phyloP scores from a whole-genome alignment of 2,329 filamentous ascomycete genomes.

The Phialocephala subalpina region DNA sequence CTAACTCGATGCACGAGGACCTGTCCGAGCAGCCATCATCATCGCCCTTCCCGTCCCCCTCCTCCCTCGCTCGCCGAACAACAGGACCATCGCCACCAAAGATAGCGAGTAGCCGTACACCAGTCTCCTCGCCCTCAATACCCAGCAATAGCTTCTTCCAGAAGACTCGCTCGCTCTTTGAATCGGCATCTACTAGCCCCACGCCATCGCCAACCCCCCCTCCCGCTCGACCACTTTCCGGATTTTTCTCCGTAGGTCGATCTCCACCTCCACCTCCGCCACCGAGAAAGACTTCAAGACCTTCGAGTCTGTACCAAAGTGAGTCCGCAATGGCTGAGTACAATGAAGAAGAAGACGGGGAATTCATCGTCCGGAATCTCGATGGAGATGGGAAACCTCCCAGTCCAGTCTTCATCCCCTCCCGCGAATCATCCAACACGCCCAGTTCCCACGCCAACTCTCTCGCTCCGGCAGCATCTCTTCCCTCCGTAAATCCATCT shows the following conservation, averaged over 20 bases:
- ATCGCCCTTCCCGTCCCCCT: not conserved
- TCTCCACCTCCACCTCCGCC: constrained; percentile 22
- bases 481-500: constrained; percentile 3
- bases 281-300: constrained; percentile 13
- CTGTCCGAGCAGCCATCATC: not conserved
- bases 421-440: not conserved
- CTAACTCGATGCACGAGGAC: constrained; percentile 1
- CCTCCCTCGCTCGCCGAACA: not conserved
- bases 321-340: not conserved
- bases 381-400: constrained; percentile 30
- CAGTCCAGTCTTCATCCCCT: constrained; percentile 25
- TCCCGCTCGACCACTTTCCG: constrained; percentile 17
- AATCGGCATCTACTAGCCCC: constrained; percentile 25
- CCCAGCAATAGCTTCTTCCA: constrained; percentile 35
- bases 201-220: constrained; percentile 14
- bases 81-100: not conserved
- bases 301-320: constrained; percentile 22
- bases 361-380: constrained; percentile 25
- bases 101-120: not conserved
- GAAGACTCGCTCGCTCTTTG: constrained; percentile 40
- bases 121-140: constrained; percentile 14
- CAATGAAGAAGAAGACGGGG: constrained; percentile 21
- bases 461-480: constrained; percentile 1
- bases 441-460: not conserved
- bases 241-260: constrained; percentile 18